Conservation (phyloP, 2,329 filamentous ascomycete species). For the Fusarium sp. region DNA sequence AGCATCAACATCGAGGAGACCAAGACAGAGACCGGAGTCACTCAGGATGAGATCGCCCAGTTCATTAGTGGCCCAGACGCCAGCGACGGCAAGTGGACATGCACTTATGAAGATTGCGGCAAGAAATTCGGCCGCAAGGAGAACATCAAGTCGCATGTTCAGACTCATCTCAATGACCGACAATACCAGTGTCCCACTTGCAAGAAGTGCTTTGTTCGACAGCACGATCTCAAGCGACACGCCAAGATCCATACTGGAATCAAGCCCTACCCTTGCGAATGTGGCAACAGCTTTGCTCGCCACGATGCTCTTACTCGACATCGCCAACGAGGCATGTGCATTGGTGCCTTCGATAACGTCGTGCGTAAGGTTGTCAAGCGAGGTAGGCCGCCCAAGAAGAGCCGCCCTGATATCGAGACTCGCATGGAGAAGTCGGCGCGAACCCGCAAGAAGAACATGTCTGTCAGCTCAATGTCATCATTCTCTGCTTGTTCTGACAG, state of each 20-base stretch:
- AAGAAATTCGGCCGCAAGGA: slow-evolving; percentile 97
- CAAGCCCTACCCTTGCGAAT: slow-evolving; percentile 94
- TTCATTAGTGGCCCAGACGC: slow-evolving; percentile 79
- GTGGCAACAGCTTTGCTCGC: slow-evolving; percentile 92
- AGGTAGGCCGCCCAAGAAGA: slow-evolving; percentile 69
- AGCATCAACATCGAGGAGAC: slow-evolving; percentile 72
- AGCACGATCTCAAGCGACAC: slow-evolving; percentile 96
- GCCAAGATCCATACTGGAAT: slow-evolving; percentile 97
- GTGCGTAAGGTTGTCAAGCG: slow-evolving; percentile 69
- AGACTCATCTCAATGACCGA: slow-evolving; percentile 95
- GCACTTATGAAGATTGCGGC: slow-evolving; percentile 79
- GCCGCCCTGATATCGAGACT: slow-evolving; percentile 64
- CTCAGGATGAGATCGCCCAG: slow-evolving; percentile 81
- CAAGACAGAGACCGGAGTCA: slow-evolving; percentile 83
- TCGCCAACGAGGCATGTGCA: slow-evolving; percentile 94
- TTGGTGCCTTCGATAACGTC: slow-evolving; percentile 88
- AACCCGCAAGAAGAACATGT: slow-evolving; percentile 66
- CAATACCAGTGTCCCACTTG: slow-evolving; percentile 95
- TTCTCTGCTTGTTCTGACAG: slow-evolving; percentile 66
- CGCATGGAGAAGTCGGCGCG: slow-evolving; percentile 65
- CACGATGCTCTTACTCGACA: slow-evolving; percentile 96
- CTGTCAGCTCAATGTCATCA: slow-evolving; percentile 60
- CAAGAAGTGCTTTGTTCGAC: slow-evolving; percentile 94
- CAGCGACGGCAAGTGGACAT: slow-evolving; percentile 81
- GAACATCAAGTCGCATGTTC: slow-evolving; percentile 98